A percentile compares a stretch with the other conserved stretches of the same genome.
phyloP scores from a whole-genome alignment of 768 basidiomycete species.

The Xerocomus brunneocitrinus region DNA sequence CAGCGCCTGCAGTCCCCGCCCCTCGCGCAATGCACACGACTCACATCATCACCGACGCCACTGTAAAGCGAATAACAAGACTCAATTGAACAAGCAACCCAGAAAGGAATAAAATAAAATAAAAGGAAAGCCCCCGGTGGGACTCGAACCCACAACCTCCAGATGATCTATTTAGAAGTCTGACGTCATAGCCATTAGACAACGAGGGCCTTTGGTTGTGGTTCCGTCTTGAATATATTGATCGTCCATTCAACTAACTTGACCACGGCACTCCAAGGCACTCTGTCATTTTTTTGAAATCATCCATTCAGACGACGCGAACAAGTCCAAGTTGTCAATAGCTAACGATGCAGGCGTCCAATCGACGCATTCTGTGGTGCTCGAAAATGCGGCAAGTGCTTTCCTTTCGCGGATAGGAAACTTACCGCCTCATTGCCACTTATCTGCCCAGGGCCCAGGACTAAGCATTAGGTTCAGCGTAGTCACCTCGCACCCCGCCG shows the following conservation, averaged over 20 bases:
- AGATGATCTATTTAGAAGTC: constrained; percentile 82
- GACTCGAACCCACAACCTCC: constrained; percentile 88
- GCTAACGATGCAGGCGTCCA: too few species aligned
- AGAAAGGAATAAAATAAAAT: not conserved
- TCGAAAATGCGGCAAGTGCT: too few species aligned
- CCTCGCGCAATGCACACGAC: not conserved
- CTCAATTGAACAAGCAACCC: not conserved
- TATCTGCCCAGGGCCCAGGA: not conserved
- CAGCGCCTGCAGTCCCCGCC: not conserved
- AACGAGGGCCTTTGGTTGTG: constrained; percentile 53
- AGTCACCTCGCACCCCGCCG: not conserved
- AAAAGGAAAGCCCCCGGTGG: constrained; percentile 60
- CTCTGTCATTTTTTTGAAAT: too few species aligned
- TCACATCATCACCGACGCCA: not conserved
- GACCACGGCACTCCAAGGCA: too few species aligned
- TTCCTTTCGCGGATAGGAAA: not conserved
- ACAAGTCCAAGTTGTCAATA: too few species aligned
- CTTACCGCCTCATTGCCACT: too few species aligned
- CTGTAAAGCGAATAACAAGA: not conserved
- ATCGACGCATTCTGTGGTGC: too few species aligned
- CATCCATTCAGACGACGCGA: too few species aligned
- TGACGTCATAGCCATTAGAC: constrained; percentile 92
- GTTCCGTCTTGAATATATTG: not conserved
- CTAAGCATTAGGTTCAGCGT: not conserved
- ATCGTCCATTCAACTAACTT: too few species aligned